These are phyloP conservation scores for Quercus ilex DNA, from an alignment of 306 rosid genomes.

Conservation along the genomic window DNA sequence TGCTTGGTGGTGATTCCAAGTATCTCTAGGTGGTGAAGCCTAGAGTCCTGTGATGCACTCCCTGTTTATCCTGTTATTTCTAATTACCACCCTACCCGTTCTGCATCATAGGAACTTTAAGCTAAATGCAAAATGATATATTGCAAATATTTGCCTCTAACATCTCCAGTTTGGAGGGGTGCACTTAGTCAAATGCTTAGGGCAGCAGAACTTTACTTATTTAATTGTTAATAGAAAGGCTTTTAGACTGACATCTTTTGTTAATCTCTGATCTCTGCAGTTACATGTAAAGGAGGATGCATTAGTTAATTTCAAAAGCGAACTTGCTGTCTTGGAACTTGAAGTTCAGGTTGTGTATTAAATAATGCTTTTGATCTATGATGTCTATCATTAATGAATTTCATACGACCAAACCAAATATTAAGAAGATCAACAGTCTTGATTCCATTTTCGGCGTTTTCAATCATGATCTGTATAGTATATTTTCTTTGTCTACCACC, in stretches of 20 bases:
- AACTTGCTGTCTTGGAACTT: slow-evolving; percentile 74
- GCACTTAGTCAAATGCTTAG: not conserved
- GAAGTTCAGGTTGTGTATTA: slow-evolving; percentile 69
- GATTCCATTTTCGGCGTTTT: not conserved
- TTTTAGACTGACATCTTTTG: slow-evolving; percentile 7
- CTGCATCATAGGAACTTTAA: not conserved
- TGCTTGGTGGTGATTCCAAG: no score
- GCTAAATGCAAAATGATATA: not conserved
- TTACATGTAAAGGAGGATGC: slow-evolving; percentile 69
- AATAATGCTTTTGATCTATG: slow-evolving; percentile 4
- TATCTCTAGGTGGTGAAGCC: no score
- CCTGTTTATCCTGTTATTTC: no score
- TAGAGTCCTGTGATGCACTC: no score
- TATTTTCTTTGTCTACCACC: not conserved
- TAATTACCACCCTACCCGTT: no score
- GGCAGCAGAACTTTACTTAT: not conserved
- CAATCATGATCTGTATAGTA: not conserved
- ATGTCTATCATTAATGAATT: not conserved
- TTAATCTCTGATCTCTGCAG: slow-evolving; percentile 44
- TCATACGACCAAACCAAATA: not conserved
- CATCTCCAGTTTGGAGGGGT: not conserved
- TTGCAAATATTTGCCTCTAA: not conserved
- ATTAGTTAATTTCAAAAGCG: slow-evolving; percentile 69
- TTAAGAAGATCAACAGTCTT: not conserved
- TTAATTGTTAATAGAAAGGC: not conserved